phyloP scores from a whole-genome alignment of 345 rosid species.

The Moricandia moricandioides region DNA sequence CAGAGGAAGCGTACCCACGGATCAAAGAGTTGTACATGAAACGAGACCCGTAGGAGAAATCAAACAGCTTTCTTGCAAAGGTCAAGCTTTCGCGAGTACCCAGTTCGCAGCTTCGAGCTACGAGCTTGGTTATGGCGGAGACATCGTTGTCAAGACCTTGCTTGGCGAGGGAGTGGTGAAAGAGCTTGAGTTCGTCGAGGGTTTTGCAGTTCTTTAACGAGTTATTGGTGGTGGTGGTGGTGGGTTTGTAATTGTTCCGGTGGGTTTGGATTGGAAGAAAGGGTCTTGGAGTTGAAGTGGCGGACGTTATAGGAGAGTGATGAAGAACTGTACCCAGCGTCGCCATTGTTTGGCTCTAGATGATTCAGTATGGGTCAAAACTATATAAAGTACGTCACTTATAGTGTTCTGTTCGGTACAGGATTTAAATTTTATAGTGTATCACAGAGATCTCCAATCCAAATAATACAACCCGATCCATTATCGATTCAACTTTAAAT shows the following conservation, averaged over 20 bases:
- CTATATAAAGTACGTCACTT: not conserved
- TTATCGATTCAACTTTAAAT: no score
- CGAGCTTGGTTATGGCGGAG: constrained; percentile 36
- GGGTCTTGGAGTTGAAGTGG: constrained; percentile 24
- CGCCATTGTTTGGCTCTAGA: constrained; percentile 17
- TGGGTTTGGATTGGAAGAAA: not conserved
- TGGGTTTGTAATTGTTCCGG: constrained; percentile 19
- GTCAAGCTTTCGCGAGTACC: constrained; percentile 51
- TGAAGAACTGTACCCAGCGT: constrained; percentile 27
- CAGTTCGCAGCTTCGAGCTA: constrained; percentile 47
- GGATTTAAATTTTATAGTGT: no score
- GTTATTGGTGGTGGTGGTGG: constrained; percentile 3
- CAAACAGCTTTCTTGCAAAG: constrained; percentile 48
- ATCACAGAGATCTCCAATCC: no score
- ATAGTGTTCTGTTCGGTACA: not conserved
- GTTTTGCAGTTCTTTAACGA: constrained; percentile 41
- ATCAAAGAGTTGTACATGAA: constrained; percentile 58
- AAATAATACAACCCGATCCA: no score
- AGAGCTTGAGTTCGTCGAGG: constrained; percentile 41
- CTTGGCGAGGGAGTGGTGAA: constrained; percentile 42
- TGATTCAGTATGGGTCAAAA: not conserved
- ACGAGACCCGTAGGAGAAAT: constrained; percentile 41
- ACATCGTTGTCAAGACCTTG: constrained; percentile 32
- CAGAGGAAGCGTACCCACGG: constrained; percentile 50
- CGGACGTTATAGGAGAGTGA: constrained; percentile 27